Conservation (phyloP, 2,329 filamentous ascomycete genomes). For the Corynespora cassiicola region DNA sequence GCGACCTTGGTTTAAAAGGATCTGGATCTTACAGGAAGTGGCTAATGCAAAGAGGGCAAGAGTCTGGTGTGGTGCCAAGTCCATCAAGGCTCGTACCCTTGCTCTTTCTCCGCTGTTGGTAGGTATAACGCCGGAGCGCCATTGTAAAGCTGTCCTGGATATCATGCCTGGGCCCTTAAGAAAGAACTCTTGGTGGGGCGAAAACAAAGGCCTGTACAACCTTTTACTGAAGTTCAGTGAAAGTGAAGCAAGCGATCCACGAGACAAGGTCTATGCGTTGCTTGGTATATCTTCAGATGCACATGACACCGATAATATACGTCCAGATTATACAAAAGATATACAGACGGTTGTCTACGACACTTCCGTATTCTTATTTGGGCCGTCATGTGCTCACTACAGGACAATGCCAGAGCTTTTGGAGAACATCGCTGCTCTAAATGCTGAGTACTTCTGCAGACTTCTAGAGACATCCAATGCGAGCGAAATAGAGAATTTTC, state of each 20-base stretch:
- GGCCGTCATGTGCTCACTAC: no score
- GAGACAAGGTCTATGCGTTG: slow-evolving; percentile 20
- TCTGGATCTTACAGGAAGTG: slow-evolving; percentile 24
- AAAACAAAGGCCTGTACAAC: slow-evolving; percentile 15
- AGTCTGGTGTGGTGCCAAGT: slow-evolving; percentile 14
- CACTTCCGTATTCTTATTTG: slow-evolving; percentile 8
- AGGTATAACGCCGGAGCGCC: slow-evolving; percentile 5
- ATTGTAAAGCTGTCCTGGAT: slow-evolving; percentile 23
- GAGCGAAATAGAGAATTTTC: no score
- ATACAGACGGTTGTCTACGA: slow-evolving; percentile 10
- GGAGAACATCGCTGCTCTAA: background rate
- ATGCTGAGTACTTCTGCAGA: no score
- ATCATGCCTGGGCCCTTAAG: slow-evolving; percentile 20
- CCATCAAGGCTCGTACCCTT: slow-evolving; percentile 13
- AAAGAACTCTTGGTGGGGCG: slow-evolving; percentile 20
- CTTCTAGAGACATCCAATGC: no score
- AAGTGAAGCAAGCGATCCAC: slow-evolving; percentile 16
- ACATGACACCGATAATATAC: slow-evolving; percentile 7
- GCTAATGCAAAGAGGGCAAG: slow-evolving; percentile 13
- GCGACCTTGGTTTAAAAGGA: slow-evolving; percentile 19
- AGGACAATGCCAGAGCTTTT: background rate
- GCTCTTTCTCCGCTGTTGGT: slow-evolving; percentile 13
- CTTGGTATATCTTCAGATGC: slow-evolving; percentile 18
- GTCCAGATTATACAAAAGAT: slow-evolving; percentile 13
- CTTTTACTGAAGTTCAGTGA: slow-evolving; percentile 16